Evolutionary conservation across 345 rosid genomes (phyloP), one percentile per base, ranked within the genome.

Genomic region (Salix caprea): DNA sequence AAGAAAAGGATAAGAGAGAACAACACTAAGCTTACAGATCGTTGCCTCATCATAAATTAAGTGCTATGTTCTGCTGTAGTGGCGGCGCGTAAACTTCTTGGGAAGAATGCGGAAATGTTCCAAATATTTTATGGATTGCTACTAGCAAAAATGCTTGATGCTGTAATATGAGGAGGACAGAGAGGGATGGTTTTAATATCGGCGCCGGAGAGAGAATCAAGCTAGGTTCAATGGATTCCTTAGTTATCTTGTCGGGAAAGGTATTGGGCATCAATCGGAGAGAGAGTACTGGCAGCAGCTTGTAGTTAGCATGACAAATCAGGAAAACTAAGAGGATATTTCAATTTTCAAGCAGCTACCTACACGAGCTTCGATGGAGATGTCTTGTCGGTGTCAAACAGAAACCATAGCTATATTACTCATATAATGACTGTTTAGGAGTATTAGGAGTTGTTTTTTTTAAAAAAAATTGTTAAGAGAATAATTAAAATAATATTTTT

Each of bases 301-400:
- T 84, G 83, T 75, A 73, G 80, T 37, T 89, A 86, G 90, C 89
- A 86, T 87, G 71, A 34, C 78, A 74, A 83, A 65, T 76, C 83
- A 83, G 92, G 77, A 86, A 85, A 79, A 79, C 71, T 32, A 71
- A 30, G 72, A 40, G 70, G 66, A 26, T 77, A 78, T 71, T 79
- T 82, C 81, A 76, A 82, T 77, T 71, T 79, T 82, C 81, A 76
- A 82, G 76, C 85, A 78, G 85, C 69, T 76, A 9, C 64, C 69
- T 76, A 9, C 64, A 23, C n/a, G 64, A 58, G 23, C 23, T n/a
- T 3, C 10, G 64, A 58, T 23, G 6, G 64, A 58, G 28, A 58
- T 10, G 64, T 58, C 64, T 10, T 23, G 64, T 58, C 64, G 28
- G 28, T 1, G 14, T n/a, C 28, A 23, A 23, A 10, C 28, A 58